Base-by-base conservation (phyloP, 345 rosid genomes). In the Corchorus capsularis region DNA sequence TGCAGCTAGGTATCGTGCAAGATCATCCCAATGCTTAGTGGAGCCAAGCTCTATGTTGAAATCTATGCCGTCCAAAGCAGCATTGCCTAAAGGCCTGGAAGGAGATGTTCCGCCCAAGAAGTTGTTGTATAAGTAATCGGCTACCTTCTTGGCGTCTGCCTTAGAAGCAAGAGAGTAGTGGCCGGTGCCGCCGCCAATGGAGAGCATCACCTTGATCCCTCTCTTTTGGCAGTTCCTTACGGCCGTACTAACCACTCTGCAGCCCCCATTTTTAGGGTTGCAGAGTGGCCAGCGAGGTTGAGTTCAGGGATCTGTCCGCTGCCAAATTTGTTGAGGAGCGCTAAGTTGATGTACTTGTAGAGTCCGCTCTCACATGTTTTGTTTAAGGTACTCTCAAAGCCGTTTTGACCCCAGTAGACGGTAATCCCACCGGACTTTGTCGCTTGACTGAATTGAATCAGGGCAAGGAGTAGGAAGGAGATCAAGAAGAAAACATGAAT, bases 221-320 rank as follows among this genome's bases (percentile, higher is more conserved):
- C 17, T 79, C 15, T 72, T 65, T 46, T 89, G 89, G 76, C 91
- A 89, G 45, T 79, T 75, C 41, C 60, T 81, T 57, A 90, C 80
- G 60, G 71, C 84, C 2, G 82, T n/a, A 67, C 88, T 79, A 27
- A 84, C 53, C 27, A 22, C 57, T 46, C 75, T 81, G 27, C 92
- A 90, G 41, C 84, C 78, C 17, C 69, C 69, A 13, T 82, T 54
- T 49, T 82, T 79, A 0, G 89, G 88, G 76, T 81, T 79, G 63
- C 92, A 88, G n/a, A n/a, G n/a, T n/a, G n/a, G n/a, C n/a, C 94
- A 13, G 91, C 91, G 12, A 90, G 87, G 81, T 89, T 83, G 60
- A 85, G 63, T 68, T 32, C 78, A 5, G 89, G 91, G 78, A 77
- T 76, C 34, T 65, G 86, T 32, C 91, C 91, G 3, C 63, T 82